Base-by-base conservation (phyloP, 495 filamentous ascomycete species). In the Pyrenopolyporus hunteri region DNA sequence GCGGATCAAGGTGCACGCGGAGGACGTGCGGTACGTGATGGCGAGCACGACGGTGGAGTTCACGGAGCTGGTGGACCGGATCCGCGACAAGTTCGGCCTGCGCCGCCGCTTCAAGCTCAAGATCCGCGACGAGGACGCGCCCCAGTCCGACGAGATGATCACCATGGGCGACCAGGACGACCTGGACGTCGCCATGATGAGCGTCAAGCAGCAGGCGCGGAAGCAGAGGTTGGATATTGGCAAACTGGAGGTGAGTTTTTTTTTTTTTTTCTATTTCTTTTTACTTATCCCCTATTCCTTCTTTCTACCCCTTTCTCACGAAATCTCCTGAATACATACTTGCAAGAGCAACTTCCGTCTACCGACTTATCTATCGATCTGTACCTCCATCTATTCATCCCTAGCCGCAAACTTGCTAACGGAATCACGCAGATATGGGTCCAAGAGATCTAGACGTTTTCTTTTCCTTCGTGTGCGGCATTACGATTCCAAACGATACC, bases 131-230 rank as follows among this genome's bases (percentile, higher is more conserved):
- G 88, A 91, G 46, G 92, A 96, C 71, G 59, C 73, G 29, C 79
- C 80, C 11, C 85, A 90, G 61, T 71, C 60, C 14, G 88, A 88
- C 5, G 94, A 97, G 69, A 90, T 96, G 88, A 93, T 98, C 72
- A 97, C 92, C 9, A 87, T 98, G 86, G 91, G 89, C 25, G 94
- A 98, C 75, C 89, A 96, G 74, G 94, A 98, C 68, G 94, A 98
- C 80, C 74, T 97, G 63, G 92, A 97, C 47, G 87, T 96, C 83
- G 84, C 89, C 33, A 81, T 98, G 50, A 78, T 76, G 68, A 78
- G 75, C 3, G 86, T 87, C 25, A 88, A 84, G 70, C 82, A 83
- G 52, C 75, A 76, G 53, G 95, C 91, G 23, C 81, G 80, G 76
- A 85, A 84, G 71, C 89, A 93, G 66, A 83, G 86, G 52, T 76